Evolutionary conservation across 2,329 filamentous ascomycete species (phyloP).

Genomic region (Proliferodiscus dingleyae): DNA sequence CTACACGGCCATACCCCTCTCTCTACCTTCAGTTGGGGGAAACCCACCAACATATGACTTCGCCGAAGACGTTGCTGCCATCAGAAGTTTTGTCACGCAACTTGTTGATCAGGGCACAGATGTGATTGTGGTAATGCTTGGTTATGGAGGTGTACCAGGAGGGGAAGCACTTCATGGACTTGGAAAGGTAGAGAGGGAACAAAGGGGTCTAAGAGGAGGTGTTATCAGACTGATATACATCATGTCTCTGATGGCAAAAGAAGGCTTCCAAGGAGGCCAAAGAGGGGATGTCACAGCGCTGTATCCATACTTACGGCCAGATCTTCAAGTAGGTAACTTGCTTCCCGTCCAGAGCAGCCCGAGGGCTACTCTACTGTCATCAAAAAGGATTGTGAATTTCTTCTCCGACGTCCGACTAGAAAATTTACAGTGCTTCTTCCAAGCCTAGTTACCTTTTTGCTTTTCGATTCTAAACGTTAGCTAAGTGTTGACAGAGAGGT

Average conservation of each 20-base stretch:
- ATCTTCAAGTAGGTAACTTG: constrained; percentile 29
- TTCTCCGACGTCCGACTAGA: too few species aligned
- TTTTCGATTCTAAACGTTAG: too few species aligned
- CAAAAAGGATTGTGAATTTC: too few species aligned
- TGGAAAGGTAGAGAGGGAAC: constrained; percentile 21
- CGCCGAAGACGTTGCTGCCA: constrained; percentile 35
- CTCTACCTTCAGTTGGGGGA: constrained; percentile 35
- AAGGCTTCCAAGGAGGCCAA: constrained; percentile 13
- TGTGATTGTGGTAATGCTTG: constrained; percentile 25
- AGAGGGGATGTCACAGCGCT: constrained; percentile 21
- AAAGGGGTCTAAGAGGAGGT: constrained; percentile 18
- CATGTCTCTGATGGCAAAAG: constrained; percentile 32
- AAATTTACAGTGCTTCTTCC: too few species aligned
- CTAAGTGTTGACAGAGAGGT: constrained; percentile 28
- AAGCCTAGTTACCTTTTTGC: too few species aligned
- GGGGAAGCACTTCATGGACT: constrained; percentile 24
- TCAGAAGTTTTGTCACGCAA: constrained; percentile 29
- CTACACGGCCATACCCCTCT: constrained; percentile 30
- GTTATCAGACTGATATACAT: constrained; percentile 35
- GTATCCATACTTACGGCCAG: constrained; percentile 34
- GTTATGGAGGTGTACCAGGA: constrained; percentile 23
- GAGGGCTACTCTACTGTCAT: too few species aligned
- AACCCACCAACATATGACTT: constrained; percentile 31
- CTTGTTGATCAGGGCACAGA: constrained; percentile 32
- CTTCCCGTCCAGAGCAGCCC: background rate